Evolutionary conservation across 2,329 filamentous ascomycete species (phyloP).

Genomic region (Beauveria caledonica): DNA sequence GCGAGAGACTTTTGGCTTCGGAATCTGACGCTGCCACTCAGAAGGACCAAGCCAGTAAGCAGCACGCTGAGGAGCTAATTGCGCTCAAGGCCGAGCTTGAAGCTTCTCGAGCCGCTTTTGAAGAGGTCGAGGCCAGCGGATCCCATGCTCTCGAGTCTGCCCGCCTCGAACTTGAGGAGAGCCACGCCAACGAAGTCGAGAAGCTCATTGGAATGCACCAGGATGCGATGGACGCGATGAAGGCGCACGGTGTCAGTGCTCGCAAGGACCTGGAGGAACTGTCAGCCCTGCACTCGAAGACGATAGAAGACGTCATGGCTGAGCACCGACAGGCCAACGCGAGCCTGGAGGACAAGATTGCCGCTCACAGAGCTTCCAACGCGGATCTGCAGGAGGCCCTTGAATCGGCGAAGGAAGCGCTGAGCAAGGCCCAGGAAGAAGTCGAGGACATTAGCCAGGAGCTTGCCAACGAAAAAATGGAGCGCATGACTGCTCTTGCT

Average conservation of each 20-base stretch:
- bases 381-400: slow-evolving; percentile 29
- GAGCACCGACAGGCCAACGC: slow-evolving; percentile 28
- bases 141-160: slow-evolving; percentile 37
- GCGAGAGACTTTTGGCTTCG: slow-evolving; percentile 21
- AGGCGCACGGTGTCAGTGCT: slow-evolving; percentile 28
- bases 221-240: slow-evolving; percentile 33
- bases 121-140: slow-evolving; percentile 35
- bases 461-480: slow-evolving; percentile 52
- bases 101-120: slow-evolving; percentile 35
- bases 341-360: slow-evolving; percentile 28
- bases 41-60: slow-evolving; percentile 20
- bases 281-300: slow-evolving; percentile 28
- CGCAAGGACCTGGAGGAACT: slow-evolving; percentile 38
- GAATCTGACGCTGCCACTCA: slow-evolving; percentile 16
- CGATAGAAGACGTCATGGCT: slow-evolving; percentile 31
- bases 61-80: slow-evolving; percentile 29
- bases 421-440: slow-evolving; percentile 40
- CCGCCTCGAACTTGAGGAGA: slow-evolving; percentile 36
- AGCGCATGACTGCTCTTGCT: slow-evolving; percentile 49
- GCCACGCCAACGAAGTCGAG: slow-evolving; percentile 39
- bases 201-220: slow-evolving; percentile 35
- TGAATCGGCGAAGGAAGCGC: slow-evolving; percentile 31
- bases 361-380: slow-evolving; percentile 28
- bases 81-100: slow-evolving; percentile 28
- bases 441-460: slow-evolving; percentile 41